These are phyloP conservation scores for Castanea crenata DNA, from an alignment of 306 rosid genomes.

Conservation along the genomic window DNA sequence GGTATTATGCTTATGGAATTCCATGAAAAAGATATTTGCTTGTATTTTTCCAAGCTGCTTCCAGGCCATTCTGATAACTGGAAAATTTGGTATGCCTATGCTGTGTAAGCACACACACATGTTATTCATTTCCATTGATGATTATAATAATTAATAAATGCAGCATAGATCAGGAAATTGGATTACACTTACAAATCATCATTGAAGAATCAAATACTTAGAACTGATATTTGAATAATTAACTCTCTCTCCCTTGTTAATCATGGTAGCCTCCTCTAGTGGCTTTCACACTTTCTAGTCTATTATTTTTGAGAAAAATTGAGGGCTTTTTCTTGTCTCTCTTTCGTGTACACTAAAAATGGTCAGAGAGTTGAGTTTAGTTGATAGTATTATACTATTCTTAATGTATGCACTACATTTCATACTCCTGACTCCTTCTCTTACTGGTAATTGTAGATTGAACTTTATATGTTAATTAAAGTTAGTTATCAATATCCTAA, in stretches of 20 bases:
- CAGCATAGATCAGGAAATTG: neutral
- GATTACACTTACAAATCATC: neutral
- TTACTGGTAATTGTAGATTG: neutral
- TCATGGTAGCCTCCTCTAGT: neutral
- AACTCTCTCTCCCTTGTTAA: neutral
- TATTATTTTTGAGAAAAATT: neutral
- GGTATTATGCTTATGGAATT: constrained; percentile 4
- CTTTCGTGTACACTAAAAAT: neutral
- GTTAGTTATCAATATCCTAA: neutral
- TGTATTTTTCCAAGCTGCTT: neutral
- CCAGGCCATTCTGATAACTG: neutral
- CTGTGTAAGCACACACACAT: neutral
- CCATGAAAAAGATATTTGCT: neutral
- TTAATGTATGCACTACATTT: neutral
- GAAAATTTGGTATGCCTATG: neutral
- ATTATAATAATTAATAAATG: neutral
- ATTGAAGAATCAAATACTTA: neutral
- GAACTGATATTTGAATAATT: neutral
- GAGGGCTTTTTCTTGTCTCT: neutral
- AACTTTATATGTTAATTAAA: neutral
- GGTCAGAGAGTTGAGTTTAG: neutral
- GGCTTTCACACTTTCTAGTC: neutral
- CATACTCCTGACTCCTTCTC: neutral
- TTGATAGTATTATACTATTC: neutral
- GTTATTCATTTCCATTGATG: neutral